Conservation (phyloP, 176 grass and related monocot species). For the Hsuehochloa calcarea region DNA sequence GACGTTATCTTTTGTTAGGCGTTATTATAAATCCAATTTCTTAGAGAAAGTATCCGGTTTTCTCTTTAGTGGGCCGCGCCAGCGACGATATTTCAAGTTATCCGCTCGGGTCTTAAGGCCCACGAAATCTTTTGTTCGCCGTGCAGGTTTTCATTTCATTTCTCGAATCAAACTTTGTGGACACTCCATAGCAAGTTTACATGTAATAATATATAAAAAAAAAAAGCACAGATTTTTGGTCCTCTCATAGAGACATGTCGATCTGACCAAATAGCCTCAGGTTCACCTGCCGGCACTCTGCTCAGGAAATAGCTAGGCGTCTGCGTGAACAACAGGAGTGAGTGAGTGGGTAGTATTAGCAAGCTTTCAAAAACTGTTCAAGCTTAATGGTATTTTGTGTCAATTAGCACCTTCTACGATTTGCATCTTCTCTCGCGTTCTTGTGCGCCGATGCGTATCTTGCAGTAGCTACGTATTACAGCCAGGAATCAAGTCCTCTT, state of each 20-base stretch:
- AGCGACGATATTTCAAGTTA: too few species aligned
- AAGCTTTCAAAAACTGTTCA: too few species aligned
- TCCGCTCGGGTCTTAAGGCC: too few species aligned
- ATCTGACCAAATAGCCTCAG: constrained; percentile 42
- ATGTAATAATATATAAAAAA: too few species aligned
- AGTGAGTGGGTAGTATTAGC: neutral
- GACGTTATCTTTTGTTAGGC: neutral
- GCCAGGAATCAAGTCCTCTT: neutral
- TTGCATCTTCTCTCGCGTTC: constrained; percentile 32
- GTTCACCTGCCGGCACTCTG: constrained; percentile 47
- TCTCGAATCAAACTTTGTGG: too few species aligned
- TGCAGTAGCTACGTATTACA: neutral
- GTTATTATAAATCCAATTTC: too few species aligned
- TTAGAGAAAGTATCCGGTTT: too few species aligned
- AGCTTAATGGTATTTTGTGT: neutral
- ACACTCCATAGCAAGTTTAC: too few species aligned
- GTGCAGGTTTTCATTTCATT: too few species aligned
- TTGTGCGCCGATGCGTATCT: constrained; percentile 69
- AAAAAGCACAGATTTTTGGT: neutral
- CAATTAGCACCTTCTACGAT: constrained; percentile 15
- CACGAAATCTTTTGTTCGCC: too few species aligned
- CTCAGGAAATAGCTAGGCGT: constrained; percentile 62
- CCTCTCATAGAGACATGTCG: neutral
- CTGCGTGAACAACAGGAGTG: constrained; percentile 30
- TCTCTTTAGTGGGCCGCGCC: too few species aligned